Conservation (phyloP, 306 rosid species). For the Quercus alba region DNA sequence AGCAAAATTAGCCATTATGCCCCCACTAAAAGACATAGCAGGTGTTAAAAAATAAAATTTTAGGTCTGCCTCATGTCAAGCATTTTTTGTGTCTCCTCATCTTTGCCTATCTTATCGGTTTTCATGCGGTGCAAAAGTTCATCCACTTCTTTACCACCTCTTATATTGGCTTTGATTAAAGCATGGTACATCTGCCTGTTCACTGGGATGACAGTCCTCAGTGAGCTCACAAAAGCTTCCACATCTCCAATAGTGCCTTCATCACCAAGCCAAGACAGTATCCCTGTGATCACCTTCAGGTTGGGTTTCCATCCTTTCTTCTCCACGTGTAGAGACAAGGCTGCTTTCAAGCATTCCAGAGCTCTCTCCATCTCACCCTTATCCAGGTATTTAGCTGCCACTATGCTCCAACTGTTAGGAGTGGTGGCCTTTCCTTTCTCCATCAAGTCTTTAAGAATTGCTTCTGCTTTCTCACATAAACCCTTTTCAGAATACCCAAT, state of each 20-base stretch:
- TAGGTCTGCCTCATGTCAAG: slow-evolving; percentile 24
- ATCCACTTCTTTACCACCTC: slow-evolving; percentile 51
- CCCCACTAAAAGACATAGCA: not conserved
- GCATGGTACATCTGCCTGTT: slow-evolving; percentile 51
- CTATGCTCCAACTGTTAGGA: slow-evolving; percentile 54
- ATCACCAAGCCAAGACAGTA: slow-evolving; percentile 65
- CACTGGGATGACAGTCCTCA: slow-evolving; percentile 37
- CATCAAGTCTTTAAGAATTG: slow-evolving; percentile 52
- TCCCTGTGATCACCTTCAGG: slow-evolving; percentile 15
- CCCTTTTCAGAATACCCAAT: slow-evolving; percentile 48
- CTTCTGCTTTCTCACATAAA: slow-evolving; percentile 59
- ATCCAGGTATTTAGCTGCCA: slow-evolving; percentile 50
- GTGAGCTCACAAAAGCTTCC: slow-evolving; percentile 47
- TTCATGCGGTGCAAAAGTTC: slow-evolving; percentile 51
- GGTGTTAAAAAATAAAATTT: slow-evolving; percentile 7
- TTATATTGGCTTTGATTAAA: slow-evolving; percentile 47
- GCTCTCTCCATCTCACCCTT: slow-evolving; percentile 60
- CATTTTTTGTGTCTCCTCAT: slow-evolving; percentile 38
- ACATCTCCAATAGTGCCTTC: slow-evolving; percentile 52
- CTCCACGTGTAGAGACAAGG: slow-evolving; percentile 32
- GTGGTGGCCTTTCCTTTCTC: slow-evolving; percentile 53
- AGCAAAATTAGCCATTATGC: not conserved
- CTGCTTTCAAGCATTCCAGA: slow-evolving; percentile 49
- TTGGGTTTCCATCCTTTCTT: slow-evolving; percentile 62
- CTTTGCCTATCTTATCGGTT: slow-evolving; percentile 42